Conservation (phyloP, 139 green algal genomes). For the Coelastrella sp. region DNA sequence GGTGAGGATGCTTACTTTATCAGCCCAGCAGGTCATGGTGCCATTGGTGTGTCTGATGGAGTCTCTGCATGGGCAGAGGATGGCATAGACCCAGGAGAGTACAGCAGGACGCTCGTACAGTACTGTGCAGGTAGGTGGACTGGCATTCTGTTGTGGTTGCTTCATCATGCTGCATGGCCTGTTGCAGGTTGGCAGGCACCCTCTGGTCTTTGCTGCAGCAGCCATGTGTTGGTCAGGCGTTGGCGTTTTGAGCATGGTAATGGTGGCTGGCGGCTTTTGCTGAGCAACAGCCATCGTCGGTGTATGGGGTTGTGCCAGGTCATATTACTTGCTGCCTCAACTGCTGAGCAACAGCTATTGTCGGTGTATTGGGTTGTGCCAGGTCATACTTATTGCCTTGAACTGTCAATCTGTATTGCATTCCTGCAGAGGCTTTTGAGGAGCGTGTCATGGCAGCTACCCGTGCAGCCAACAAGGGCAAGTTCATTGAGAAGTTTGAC, state of each 20-base stretch:
- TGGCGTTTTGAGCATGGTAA: too few relatives aligned
- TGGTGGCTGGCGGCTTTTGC: too few relatives aligned
- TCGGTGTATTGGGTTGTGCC: too few relatives aligned
- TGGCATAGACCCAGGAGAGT: conserved; percentile 88
- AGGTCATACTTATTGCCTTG: not conserved
- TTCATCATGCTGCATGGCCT: not conserved
- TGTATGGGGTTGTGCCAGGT: too few relatives aligned
- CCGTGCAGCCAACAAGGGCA: conserved; percentile 23
- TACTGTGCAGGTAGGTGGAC: conserved; percentile 18
- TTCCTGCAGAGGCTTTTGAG: conserved; percentile 39
- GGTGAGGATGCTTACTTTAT: conserved; percentile 95
- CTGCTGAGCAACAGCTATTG: not conserved
- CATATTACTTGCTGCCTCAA: too few relatives aligned
- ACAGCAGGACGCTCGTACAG: conserved; percentile 75
- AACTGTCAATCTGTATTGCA: not conserved
- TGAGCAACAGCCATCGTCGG: too few relatives aligned
- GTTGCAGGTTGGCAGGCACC: too few relatives aligned
- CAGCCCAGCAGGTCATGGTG: conserved; percentile 61
- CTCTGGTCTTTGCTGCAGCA: too few relatives aligned
- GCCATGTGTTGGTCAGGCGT: too few relatives aligned
- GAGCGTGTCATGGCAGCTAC: conserved; percentile 28
- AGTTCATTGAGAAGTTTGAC: conserved; percentile 38
- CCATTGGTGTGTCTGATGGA: conserved; percentile 89
- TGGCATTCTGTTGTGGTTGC: not conserved
- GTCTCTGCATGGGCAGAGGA: conserved; percentile 92